A percentile compares a stretch with the other conserved stretches of the same genome.
Evolutionary conservation across 2,329 filamentous ascomycete species (phyloP).

Genomic region (Pseudogymnoascus sp.): DNA sequence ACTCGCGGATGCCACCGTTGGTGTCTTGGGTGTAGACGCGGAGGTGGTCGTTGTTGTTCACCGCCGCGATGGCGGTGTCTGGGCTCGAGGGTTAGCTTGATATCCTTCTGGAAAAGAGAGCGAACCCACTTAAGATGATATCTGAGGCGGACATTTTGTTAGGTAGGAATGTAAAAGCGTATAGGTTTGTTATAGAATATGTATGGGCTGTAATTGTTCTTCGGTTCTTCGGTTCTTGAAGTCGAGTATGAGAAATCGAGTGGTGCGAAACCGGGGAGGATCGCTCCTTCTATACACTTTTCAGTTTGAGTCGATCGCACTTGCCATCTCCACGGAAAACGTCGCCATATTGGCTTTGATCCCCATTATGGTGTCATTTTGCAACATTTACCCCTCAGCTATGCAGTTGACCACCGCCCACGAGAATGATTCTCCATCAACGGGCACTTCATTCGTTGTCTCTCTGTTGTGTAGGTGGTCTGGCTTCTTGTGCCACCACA

Average conservation of each 20-base stretch:
- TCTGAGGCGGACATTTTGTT: not conserved
- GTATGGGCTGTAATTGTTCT: not conserved
- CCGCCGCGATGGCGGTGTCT: constrained; percentile 11
- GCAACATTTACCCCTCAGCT: not conserved
- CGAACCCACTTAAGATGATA: not conserved
- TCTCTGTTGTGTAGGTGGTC: not conserved
- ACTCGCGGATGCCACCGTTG: constrained; percentile 14
- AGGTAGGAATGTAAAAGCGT: not conserved
- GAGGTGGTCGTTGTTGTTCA: constrained; percentile 12
- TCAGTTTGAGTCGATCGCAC: not conserved
- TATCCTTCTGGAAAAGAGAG: not conserved
- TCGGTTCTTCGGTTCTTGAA: not conserved
- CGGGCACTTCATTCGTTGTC: not conserved
- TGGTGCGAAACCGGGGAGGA: not conserved
- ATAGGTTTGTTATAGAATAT: not conserved
- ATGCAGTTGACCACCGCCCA: not conserved
- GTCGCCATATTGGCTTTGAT: not conserved
- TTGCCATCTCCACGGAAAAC: not conserved
- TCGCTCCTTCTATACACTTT: not conserved
- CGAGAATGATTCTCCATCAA: not conserved
- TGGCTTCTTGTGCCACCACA: not conserved
- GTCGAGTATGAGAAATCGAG: not conserved
- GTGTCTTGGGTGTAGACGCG: constrained; percentile 12
- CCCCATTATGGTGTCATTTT: not conserved
- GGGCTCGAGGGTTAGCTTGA: not conserved